These are phyloP conservation scores for Candida nonsorbophila DNA, from an alignment of 805 yeast species.

Conservation along the genomic window DNA sequence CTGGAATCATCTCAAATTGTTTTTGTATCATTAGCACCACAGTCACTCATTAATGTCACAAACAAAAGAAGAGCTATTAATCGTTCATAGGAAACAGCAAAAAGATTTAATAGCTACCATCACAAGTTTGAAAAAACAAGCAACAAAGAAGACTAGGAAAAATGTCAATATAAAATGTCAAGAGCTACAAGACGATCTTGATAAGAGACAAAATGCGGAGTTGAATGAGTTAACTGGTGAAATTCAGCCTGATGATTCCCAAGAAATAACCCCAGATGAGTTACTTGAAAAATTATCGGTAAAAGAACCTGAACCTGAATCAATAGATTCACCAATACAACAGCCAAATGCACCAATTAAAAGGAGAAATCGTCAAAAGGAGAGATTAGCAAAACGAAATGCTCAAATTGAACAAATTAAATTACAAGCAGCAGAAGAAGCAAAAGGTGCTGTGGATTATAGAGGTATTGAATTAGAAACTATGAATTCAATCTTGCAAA, in stretches of 20 bases:
- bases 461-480: slow-evolving; percentile 68
- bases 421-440: slow-evolving; percentile 69
- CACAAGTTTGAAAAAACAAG: slow-evolving; percentile 78
- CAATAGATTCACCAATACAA: background rate
- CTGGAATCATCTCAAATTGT: too few species aligned
- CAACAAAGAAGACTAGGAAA: slow-evolving; percentile 73
- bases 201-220: slow-evolving; percentile 52
- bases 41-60: too few species aligned
- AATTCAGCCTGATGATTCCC: slow-evolving; percentile 18
- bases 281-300: slow-evolving; percentile 50
- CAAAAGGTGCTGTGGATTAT: slow-evolving; percentile 56
- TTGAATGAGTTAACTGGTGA: slow-evolving; percentile 16
- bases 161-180: slow-evolving; percentile 56
- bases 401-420: slow-evolving; percentile 59
- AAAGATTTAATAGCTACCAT: slow-evolving; percentile 61
- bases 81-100: slow-evolving; percentile 58
- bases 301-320: slow-evolving; percentile 1
- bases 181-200: slow-evolving; percentile 53
- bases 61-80: slow-evolving; percentile 4
- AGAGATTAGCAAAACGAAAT: slow-evolving; percentile 70
- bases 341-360: slow-evolving; percentile 2
- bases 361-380: slow-evolving; percentile 79
- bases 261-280: slow-evolving; percentile 53
- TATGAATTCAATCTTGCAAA: slow-evolving; percentile 47
- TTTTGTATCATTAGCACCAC: too few species aligned